These are phyloP conservation scores for Allomyces macrogynus DNA, from an alignment of 192 early-diverging fungal species.

Conservation along the genomic window DNA sequence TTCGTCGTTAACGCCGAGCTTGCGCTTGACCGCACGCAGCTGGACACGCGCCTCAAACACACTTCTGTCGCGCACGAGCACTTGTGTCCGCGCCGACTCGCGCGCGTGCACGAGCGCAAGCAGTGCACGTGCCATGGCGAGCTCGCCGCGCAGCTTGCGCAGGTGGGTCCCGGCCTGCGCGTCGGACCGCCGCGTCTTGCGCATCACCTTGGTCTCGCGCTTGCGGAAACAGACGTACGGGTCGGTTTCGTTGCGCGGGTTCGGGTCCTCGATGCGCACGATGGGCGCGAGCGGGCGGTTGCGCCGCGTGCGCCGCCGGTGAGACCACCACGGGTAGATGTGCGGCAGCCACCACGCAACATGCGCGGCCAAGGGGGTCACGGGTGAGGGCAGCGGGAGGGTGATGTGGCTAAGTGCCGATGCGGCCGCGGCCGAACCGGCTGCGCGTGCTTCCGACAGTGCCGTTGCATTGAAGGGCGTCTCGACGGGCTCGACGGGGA, in stretches of 20 bases:
- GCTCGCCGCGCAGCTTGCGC: constrained; percentile 52
- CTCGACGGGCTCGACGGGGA: too few relatives aligned
- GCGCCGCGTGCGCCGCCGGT: constrained; percentile 4
- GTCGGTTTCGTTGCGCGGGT: constrained; percentile 47
- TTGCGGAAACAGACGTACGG: constrained; percentile 95
- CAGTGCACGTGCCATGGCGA: constrained; percentile 52
- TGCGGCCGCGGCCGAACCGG: too few relatives aligned
- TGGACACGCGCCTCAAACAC: neutral
- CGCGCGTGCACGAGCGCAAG: constrained; percentile 60
- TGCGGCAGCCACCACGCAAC: neutral
- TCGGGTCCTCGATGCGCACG: constrained; percentile 28
- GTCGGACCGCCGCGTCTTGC: constrained; percentile 74
- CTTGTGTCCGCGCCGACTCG: constrained; percentile 55
- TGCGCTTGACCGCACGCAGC: neutral
- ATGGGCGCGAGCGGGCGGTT: neutral
- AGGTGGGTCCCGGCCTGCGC: constrained; percentile 69
- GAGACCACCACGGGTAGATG: constrained; percentile 2
- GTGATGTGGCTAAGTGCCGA: too few relatives aligned
- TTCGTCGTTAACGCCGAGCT: neutral
- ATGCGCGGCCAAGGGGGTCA: neutral
- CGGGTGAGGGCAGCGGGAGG: neutral
- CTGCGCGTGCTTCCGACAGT: too few relatives aligned
- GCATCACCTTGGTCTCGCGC: constrained; percentile 68
- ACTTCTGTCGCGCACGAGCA: constrained; percentile 35
- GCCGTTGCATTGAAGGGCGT: too few relatives aligned